Evolutionary conservation across 805 yeast genomes (phyloP).

Genomic region (Pichia ethanolica): DNA sequence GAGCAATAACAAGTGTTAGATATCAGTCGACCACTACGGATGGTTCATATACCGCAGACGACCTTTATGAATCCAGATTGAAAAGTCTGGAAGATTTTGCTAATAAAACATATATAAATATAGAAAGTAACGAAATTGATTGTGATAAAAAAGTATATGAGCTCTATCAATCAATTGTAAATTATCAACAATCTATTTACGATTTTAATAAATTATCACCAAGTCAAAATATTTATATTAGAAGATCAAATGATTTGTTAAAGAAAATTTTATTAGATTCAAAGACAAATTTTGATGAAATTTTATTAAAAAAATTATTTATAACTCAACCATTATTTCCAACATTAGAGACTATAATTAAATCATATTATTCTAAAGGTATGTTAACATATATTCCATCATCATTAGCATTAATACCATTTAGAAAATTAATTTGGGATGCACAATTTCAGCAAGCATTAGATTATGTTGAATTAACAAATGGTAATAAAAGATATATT

Average conservation of each 20-base stretch:
- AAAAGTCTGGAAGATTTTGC: conserved; percentile 7
- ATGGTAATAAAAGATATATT: conserved; percentile 48
- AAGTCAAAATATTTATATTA: conserved; percentile 14
- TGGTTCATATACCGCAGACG: conserved; percentile 4
- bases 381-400: conserved; percentile 25
- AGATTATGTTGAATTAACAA: conserved; percentile 50
- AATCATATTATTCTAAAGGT: conserved; percentile 20
- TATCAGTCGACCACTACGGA: conserved; percentile 7
- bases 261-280: conserved; percentile 13
- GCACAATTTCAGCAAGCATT: conserved; percentile 53
- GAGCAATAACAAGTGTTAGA: background rate
- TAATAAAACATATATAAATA: conserved; percentile 7
- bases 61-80: conserved; percentile 8
- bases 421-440: conserved; percentile 49
- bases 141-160: background rate
- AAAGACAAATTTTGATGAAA: conserved; percentile 15
- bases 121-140: background rate
- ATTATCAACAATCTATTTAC: conserved; percentile 21
- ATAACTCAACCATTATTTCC: conserved; percentile 20
- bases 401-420: conserved; percentile 50
- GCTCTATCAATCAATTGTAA: conserved; percentile 16
- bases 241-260: conserved; percentile 18
- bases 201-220: conserved; percentile 18
- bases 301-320: conserved; percentile 18
- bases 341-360: conserved; percentile 19